Evolutionary conservation across 257 asterid species (phyloP).

Genomic region (Solanum gandarillasii): DNA sequence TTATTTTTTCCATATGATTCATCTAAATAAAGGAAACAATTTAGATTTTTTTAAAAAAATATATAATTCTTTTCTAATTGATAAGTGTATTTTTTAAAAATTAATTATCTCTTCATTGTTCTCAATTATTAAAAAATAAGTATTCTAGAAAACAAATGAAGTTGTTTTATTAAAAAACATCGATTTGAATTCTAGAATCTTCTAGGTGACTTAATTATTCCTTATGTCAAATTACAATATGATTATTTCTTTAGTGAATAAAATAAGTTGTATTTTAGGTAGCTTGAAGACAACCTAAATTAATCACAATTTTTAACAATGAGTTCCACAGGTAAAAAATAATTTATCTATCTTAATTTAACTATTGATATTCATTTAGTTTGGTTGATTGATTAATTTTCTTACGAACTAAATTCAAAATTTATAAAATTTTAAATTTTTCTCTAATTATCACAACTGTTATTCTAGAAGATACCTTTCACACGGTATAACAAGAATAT

Average conservation of each 20-base stretch:
- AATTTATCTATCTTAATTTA: neutral
- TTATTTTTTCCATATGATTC: neutral
- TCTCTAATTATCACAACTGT: neutral
- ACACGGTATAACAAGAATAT: neutral
- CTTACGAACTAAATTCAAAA: neutral
- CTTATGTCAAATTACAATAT: neutral
- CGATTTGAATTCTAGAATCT: neutral
- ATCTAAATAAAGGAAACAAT: neutral
- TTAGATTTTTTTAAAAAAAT: neutral
- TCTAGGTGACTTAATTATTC: neutral
- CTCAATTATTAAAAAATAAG: neutral
- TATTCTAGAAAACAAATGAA: neutral
- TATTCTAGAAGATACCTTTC: neutral
- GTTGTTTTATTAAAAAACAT: neutral
- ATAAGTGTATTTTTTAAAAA: neutral
- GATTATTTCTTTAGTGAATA: neutral
- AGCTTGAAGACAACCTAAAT: neutral
- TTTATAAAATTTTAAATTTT: neutral
- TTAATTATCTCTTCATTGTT: neutral
- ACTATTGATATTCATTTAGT: neutral
- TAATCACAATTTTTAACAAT: neutral
- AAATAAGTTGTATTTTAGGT: neutral
- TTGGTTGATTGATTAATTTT: neutral
- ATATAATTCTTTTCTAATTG: neutral
- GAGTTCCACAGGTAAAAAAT: neutral